Evolutionary conservation across 2,329 filamentous ascomycete species (phyloP), one percentile per base, ranked within the genome.

Genomic region (Xylariomycetidae sp.): DNA sequence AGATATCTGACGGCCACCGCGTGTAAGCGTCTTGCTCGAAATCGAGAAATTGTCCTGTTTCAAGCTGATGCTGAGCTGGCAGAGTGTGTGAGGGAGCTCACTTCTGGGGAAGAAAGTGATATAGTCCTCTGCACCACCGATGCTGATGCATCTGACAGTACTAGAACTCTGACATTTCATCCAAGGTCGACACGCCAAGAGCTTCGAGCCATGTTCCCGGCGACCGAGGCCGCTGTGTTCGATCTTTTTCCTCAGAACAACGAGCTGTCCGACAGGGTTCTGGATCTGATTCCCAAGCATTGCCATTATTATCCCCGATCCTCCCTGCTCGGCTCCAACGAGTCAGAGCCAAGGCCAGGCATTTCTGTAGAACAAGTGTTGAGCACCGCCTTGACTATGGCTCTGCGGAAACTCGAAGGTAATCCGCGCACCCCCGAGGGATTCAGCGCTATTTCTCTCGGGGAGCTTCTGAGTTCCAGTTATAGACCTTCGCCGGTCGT

Each of bases 1-100:
- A 44, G 46, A 37, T 46, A 35, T 13, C 15, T 49, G 5, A 30
- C 47, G 1, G 50, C 49, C 4, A 18, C 49, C 4, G 30, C 34
- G 2, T 36, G 54, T 4, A 33, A 36, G 1, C 37, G 38, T 4
- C 30, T 32, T 5, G 37, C 40, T 5, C 15, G 30, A 15, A 25
- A 34, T 5, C 33, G 40, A n/a, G 31, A 34, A 1, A 27, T 61
- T 0, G 30, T 65, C 3, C 36, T 67, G 1, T 30, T 67, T 7
- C 56, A 59, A 2, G 52, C 63, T 0, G 61, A 64, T 23, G 22
- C 38, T 0, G 30, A 52, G 15, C 50, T 63, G 3, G 28, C 49
- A 12, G 38, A 48, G 5, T 58, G 49, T 15, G 34, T 54, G 5
- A 36, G 37, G 13, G 46, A 52, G 18, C 19, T 59, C 5, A 27